Percentiles rank a stretch among this genome's conserved stretches.
Conservation (phyloP, 129 eudicot genomes). For the Calendula officinalis region DNA sequence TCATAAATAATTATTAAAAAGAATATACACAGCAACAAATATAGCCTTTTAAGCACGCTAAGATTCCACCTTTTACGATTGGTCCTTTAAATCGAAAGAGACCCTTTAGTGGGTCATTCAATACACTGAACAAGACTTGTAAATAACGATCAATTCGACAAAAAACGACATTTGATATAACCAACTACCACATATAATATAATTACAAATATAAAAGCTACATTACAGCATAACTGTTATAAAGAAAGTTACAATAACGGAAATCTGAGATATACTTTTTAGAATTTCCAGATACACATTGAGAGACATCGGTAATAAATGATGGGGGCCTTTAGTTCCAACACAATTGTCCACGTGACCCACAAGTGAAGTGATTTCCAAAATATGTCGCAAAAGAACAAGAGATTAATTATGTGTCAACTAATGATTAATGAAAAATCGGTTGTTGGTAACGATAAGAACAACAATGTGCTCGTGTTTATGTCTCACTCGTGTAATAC, state of each 20-base stretch:
- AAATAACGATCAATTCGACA: not conserved
- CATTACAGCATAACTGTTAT: not conserved
- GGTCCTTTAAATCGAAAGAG: slow-evolving; percentile 1
- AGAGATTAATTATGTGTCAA: slow-evolving; percentile 22
- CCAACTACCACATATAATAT: not conserved
- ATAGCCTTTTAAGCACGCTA: slow-evolving; percentile 26
- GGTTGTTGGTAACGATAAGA: slow-evolving; percentile 37
- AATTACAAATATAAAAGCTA: slow-evolving; percentile 10
- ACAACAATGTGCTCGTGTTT: slow-evolving; percentile 17
- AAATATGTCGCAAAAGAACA: slow-evolving; percentile 25
- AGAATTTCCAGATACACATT: slow-evolving; percentile 15
- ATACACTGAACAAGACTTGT: not conserved
- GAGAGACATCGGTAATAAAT: slow-evolving; percentile 21
- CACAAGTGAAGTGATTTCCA: slow-evolving; percentile 29
- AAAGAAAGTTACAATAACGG: not conserved
- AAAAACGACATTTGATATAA: slow-evolving; percentile 2
- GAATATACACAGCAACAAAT: not conserved
- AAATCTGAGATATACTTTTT: not conserved
- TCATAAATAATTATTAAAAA: too few species aligned
- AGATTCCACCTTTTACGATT: slow-evolving; percentile 21
- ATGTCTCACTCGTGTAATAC: slow-evolving; percentile 2
- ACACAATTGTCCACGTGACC: slow-evolving; percentile 28
- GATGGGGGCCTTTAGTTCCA: slow-evolving; percentile 22
- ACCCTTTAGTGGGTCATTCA: slow-evolving; percentile 20
- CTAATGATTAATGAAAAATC: slow-evolving; percentile 10